Evolutionary conservation across 2,329 filamentous ascomycete species (phyloP).

Genomic region (Pestalotiopsis sp.): DNA sequence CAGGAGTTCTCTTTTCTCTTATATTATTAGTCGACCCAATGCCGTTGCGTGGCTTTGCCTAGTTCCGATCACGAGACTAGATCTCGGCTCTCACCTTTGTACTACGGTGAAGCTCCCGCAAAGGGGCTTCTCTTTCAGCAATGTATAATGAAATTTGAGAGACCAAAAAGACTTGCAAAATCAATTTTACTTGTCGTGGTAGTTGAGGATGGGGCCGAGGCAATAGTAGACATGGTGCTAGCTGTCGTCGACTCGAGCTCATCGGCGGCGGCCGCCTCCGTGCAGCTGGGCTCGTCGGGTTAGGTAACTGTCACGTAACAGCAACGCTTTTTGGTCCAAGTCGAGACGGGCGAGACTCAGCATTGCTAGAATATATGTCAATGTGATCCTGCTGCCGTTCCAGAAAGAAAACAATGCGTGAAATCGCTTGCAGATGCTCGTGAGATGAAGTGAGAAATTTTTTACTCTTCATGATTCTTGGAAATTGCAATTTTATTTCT

Average conservation of each 20-base stretch:
- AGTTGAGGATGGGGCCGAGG: neutral
- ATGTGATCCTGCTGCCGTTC: neutral
- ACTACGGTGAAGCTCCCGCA: neutral
- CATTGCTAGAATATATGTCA: neutral
- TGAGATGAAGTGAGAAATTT: neutral
- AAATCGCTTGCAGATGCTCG: neutral
- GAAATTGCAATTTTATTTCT: neutral
- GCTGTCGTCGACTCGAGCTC: neutral
- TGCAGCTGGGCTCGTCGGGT: neutral
- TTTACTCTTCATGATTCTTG: neutral
- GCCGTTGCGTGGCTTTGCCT: neutral
- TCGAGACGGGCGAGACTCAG: neutral
- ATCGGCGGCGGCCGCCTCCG: constrained; percentile 1
- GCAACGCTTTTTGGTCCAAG: neutral
- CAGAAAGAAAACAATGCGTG: neutral
- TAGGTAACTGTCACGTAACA: constrained; percentile 2
- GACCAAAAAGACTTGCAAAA: neutral
- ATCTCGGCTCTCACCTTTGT: neutral
- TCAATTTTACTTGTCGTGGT: neutral
- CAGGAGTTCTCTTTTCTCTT: neutral
- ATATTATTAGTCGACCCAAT: neutral
- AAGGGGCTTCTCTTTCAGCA: neutral
- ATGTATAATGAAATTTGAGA: neutral
- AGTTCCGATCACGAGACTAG: neutral
- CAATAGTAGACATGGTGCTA: neutral